Base-by-base conservation (phyloP, 768 basidiomycete species). In the Mycena chlorophos region DNA sequence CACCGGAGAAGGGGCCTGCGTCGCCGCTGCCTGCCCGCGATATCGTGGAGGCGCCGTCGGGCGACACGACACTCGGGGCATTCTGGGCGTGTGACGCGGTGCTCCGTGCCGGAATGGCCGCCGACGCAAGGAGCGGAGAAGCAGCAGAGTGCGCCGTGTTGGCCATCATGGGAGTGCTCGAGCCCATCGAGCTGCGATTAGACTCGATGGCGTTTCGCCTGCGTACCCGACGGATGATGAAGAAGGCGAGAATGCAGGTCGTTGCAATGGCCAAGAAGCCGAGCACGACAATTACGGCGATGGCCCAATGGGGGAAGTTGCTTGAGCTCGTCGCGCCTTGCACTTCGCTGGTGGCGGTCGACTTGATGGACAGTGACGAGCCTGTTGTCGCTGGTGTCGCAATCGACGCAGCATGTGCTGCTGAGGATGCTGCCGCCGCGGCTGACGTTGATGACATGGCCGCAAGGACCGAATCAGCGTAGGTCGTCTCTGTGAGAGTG, bases 261-360 rank as follows among this genome's bases (percentile, higher is more conserved):
- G 88, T 84, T 39, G 84, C 78, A 58, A 94, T 85, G 52, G 92
- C 91, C 57, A 94, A 77, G 73, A 93, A 87, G 23, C 91, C 92
- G 23, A 95, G 82, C 38, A 94, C 81, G 45, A 87, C 88, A 50
- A 94, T 90, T 60, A 94, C 87, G 50, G 94, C 91, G 65, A 95
- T 95, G 10, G 90, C 94, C 93, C 91, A 94, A 66, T 83, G 84
- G 8, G 91, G 93, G 67, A 94, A 94, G 30, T 75, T 63, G 16
- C n/a, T 46, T 10, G 77, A 66, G 53, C 59, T 66, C 49, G 65
- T 61, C 26, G 54, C 53, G 17, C 65, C 57, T 67, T 88, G 89
- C 20, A 89, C 57, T 28, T 63, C 52, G 45, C 55, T 40, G 38
- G 59, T 49, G 16, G 64, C 19, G 20, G 64, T 50, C 20, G 61